phyloP scores from a whole-genome alignment of 2,329 filamentous ascomycete species.

The Aspergillus tubingensis region DNA sequence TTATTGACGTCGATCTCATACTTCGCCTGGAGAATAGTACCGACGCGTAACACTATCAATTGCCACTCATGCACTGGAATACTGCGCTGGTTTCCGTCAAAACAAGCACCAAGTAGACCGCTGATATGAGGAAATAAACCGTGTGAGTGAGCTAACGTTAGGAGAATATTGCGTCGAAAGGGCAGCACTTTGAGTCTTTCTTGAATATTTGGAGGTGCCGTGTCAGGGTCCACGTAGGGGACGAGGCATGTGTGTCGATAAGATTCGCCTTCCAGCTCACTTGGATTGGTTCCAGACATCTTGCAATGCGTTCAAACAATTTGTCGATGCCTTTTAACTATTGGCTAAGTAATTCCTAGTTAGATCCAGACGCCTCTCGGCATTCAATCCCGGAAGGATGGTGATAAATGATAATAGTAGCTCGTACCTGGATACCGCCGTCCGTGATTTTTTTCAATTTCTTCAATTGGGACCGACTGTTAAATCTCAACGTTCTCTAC shows the following conservation, averaged over 20 bases:
- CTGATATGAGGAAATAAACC: constrained; percentile 13
- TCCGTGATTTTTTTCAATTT: too few species aligned
- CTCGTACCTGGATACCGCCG: too few species aligned
- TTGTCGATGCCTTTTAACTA: too few species aligned
- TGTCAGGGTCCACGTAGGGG: constrained; percentile 8
- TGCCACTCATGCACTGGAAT: constrained; percentile 15
- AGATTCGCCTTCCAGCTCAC: not conserved
- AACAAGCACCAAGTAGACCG: constrained; percentile 10
- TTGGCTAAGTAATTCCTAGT: too few species aligned
- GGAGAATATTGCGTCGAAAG: constrained; percentile 15
- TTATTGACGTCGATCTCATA: constrained; percentile 14
- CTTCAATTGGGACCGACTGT: too few species aligned
- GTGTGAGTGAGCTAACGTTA: constrained; percentile 5
- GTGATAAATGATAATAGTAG: too few species aligned
- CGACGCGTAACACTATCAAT: constrained; percentile 14
- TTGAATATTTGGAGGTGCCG: constrained; percentile 6
- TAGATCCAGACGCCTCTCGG: too few species aligned
- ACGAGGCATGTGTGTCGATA: constrained; percentile 9
- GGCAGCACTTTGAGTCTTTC: constrained; percentile 1
- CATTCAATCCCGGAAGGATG: too few species aligned
- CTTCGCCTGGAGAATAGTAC: constrained; percentile 6
- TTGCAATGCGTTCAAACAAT: too few species aligned
- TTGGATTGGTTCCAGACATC: too few species aligned
- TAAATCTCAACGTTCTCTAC: too few species aligned
- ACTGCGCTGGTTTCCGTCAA: constrained; percentile 11